Base-by-base conservation (phyloP, 2,329 filamentous ascomycete species). In the Scolecobasidium constrictum region DNA sequence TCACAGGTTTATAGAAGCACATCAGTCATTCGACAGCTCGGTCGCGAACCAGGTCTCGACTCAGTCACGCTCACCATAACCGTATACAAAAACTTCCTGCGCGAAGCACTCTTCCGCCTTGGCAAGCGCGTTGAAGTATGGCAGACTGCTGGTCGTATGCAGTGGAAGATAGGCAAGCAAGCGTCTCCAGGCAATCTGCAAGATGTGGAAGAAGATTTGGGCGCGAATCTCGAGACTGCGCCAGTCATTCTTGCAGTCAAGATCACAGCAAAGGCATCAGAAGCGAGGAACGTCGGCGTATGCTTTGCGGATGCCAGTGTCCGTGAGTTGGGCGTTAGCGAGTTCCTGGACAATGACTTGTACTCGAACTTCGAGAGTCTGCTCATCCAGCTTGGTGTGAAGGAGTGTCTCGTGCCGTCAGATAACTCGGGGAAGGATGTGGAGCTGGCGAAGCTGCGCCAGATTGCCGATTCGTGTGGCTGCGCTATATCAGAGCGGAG, bases 301-400 rank as follows among this genome's bases (percentile, higher is more conserved):
- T 96, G 92, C 64, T 98, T 98, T 58, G 93, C 92, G 5, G 92
- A 98, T 68, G 92, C 93, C 1, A 95, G 86, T 51, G 90, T 96
- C 19, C 76, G 92, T 40, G 92, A 98, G 66, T 73, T 98, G 2
- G 92, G 92, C 6, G 87, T 98, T 42, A 94, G 86, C 68, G 93
- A 98, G 58, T 98, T 98, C 51, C 75, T 94, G 35, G 46, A 48
- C 40, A 48, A 48, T 17, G 46, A 48, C 19, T 21, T 48, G 5
- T 98, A 93, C 66, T 96, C 90, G 41, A 98, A 98, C 60, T 93
- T 98, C 51, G 92, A 98, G 65, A 87, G 88, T 3, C 72, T 98
- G 15, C 76, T 98, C 41, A 98, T 98, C 51, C 93, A 98, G 58
- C 77, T 98, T 3, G 92, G 92, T 4, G 86, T 95, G 16, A 92